Evolutionary conservation across 441 rosid genomes (phyloP).

Genomic region (Pelargonium cotyledonis): DNA sequence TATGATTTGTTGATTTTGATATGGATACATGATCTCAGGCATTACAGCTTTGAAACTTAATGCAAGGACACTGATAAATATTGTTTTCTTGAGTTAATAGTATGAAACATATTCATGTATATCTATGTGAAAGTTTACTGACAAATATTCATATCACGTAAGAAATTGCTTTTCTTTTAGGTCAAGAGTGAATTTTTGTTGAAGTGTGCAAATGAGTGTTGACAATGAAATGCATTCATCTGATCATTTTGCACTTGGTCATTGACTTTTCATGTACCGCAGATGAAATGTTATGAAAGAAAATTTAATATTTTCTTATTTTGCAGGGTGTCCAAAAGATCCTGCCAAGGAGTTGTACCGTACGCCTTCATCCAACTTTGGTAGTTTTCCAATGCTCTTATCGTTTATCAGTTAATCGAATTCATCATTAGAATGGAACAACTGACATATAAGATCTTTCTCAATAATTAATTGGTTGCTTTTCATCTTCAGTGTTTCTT

Average conservation of each 20-base stretch:
- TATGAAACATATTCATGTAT: not conserved
- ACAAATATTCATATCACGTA: too few species aligned
- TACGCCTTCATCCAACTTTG: constrained; percentile 23
- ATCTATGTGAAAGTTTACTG: not conserved
- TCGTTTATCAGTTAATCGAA: not conserved
- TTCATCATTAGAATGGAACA: not conserved
- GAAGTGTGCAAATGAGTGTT: too few species aligned
- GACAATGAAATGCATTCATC: too few species aligned
- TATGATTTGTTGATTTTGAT: not conserved
- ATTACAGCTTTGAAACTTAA: too few species aligned
- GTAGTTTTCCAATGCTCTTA: constrained; percentile 14
- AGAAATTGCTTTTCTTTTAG: too few species aligned
- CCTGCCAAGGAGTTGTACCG: constrained; percentile 24
- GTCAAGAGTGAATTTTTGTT: too few species aligned
- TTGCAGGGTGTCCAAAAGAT: constrained; percentile 21
- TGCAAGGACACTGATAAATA: too few species aligned
- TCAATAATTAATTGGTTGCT: not conserved
- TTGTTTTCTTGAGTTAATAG: not conserved
- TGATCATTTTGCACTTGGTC: too few species aligned
- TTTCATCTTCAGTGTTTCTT: constrained; percentile 30
- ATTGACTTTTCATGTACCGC: not conserved
- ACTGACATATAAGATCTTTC: not conserved
- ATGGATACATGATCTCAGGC: too few species aligned
- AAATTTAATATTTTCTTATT: not conserved
- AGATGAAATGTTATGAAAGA: not conserved